These are phyloP conservation scores for Paspalum vaginatum DNA, from an alignment of 176 grass and related monocot genomes.

Conservation along the genomic window DNA sequence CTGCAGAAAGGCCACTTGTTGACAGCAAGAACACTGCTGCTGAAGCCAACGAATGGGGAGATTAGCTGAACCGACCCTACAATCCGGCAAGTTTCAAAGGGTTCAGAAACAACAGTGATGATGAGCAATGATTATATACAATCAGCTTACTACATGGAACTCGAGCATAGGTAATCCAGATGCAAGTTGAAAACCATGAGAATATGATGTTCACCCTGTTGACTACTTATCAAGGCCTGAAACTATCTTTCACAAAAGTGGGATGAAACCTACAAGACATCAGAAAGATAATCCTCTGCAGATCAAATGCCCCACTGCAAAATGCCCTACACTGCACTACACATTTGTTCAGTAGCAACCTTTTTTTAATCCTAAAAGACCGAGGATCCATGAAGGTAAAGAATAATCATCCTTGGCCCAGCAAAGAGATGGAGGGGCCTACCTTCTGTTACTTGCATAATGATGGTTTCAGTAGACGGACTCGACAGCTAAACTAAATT, in stretches of 20 bases:
- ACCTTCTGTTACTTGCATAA: slow-evolving; percentile 38
- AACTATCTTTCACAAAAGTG: slow-evolving; percentile 31
- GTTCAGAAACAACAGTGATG: slow-evolving; percentile 36
- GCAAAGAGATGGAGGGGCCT: slow-evolving; percentile 39
- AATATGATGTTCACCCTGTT: slow-evolving; percentile 18
- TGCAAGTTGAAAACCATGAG: slow-evolving; percentile 13
- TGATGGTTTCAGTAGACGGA: slow-evolving; percentile 35
- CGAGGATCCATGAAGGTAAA: slow-evolving; percentile 32
- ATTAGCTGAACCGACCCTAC: slow-evolving; percentile 21
- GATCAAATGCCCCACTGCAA: slow-evolving; percentile 49
- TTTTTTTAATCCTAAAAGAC: slow-evolving; percentile 40
- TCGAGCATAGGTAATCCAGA: slow-evolving; percentile 14
- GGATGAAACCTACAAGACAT: slow-evolving; percentile 31
- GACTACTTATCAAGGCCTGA: slow-evolving; percentile 9
- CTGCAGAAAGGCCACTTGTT: slow-evolving; percentile 24
- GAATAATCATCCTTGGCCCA: slow-evolving; percentile 45
- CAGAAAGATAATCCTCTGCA: slow-evolving; percentile 39
- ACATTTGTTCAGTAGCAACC: slow-evolving; percentile 48
- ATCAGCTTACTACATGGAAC: slow-evolving; percentile 21
- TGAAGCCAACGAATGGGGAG: slow-evolving; percentile 9
- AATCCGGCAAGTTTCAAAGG: slow-evolving; percentile 32
- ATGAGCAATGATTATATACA: slow-evolving; percentile 22
- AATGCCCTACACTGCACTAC: slow-evolving; percentile 35
- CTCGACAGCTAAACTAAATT: slow-evolving; percentile 25
- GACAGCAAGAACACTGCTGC: slow-evolving; percentile 7